Evolutionary conservation across 345 rosid species (phyloP), one percentile per base, ranked within the genome.

Genomic region (Eucalyptus dawsonii): DNA sequence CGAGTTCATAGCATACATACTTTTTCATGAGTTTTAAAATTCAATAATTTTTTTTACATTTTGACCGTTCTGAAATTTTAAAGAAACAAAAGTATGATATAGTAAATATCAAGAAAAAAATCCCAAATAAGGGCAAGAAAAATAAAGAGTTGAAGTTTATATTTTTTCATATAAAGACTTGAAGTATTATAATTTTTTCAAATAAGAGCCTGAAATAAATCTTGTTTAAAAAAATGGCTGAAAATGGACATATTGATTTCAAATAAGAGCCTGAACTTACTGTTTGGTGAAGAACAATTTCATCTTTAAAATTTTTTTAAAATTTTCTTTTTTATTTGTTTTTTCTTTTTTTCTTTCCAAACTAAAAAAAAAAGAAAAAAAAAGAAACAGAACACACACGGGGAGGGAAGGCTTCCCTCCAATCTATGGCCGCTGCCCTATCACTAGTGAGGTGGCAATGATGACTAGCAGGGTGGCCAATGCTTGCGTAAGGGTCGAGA

Each of bases 101-200:
- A 0, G 2, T 19, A 53, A 25, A 58, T 9, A 56, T 56, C 29
- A 22, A 24, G 3, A 13, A 56, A 56, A 56, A 56, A 53, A 53
- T 19, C 56, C 5, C 24, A 8, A 53, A 53, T 53, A 53, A 53
- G 10, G 10, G 56, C 24, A 19, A 53, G 56, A 53, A 53, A 53
- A 19, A 53, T 53, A 53, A 53, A 19, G 56, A 19, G 56, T 19
- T 3, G 29, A 56, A 56, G 62, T 56, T 1, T 6, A 56, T 24
- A 2, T 56, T 56, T 24, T 56, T 56, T 56, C 62, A 24, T 4
- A 4, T 56, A 56, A 56, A 24, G 29, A 56, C 3, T 8, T 1
- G 2, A 56, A 56, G 3, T 24, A 56, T 0, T 1, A 0, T 56
- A 56, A 9, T 9, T 56, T 24, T 53, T 53, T 53, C 0, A 56